Base-by-base conservation (phyloP, 2,329 filamentous ascomycete species). In the Calonectria naviculata region DNA sequence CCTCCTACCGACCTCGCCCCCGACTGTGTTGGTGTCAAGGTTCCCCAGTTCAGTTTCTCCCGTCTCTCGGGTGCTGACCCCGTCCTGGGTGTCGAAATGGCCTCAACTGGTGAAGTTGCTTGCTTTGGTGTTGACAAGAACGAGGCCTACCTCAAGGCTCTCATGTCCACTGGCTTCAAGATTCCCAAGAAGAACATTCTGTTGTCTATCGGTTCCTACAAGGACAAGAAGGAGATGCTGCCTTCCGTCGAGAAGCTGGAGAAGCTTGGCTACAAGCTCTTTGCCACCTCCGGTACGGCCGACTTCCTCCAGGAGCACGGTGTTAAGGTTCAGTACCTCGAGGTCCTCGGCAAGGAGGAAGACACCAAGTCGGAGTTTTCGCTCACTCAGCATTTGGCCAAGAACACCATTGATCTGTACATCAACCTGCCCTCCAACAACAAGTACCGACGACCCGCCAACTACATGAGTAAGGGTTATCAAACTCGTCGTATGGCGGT, bases 341-440 rank as follows among this genome's bases (percentile, higher is more conserved):
- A 99, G 83, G 92, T 95, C 36, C 90, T 99, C 15, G 90, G 90
- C 64, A 91, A 93, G 69, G 91, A 95, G 74, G 93, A 95, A 76
- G 93, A 95, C 73, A 94, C 97, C 82, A 95, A 96, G 83, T 94
- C 95, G 0, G 97, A 99, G 85, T 99, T 97, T 86, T 99, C 97
- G 10, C 89, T 99, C 73, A 98, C 95, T 1, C 95, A 98, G 85
- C 96, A 98, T 86, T 87, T 99, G 84, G 94, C 96, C 70, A 98
- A 98, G 87, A 98, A 98, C 86, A 92, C 97, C 83, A 99, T 99
- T 79, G 96, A 98, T 83, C 87, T 99, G 71, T 99, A 99, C 87
- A 98, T 99, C 91, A 99, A 99, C 84, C 85, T 99, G 84, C 97
- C 97, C n/a, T 98, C 97, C 15, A 98, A 91, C 90, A 99, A 99